Evolutionary conservation across 345 rosid genomes (phyloP).

Genomic region (Rhizophora mangle): DNA sequence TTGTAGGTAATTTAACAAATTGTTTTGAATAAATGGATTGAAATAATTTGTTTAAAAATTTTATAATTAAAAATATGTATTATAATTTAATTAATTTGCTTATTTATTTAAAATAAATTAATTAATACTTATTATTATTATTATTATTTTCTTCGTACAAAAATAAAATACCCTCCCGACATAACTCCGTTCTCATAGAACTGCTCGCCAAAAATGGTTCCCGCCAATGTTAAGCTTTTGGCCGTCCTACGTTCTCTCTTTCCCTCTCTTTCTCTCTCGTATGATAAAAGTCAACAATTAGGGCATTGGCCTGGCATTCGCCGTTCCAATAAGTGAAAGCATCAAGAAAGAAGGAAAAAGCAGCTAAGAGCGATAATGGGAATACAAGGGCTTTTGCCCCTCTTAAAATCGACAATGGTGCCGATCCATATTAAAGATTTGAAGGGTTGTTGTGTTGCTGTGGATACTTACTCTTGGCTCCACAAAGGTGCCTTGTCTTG

Average conservation of each 20-base stretch:
- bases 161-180: too few species aligned
- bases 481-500: slow-evolving; percentile 76
- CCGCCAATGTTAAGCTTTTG: neutral
- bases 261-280: neutral
- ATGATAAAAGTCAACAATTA: neutral
- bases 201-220: neutral
- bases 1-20: too few species aligned
- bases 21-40: too few species aligned
- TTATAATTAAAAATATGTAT: too few species aligned
- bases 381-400: slow-evolving; percentile 83
- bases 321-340: neutral
- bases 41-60: too few species aligned
- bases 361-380: slow-evolving; percentile 41
- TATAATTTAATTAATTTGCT: too few species aligned
- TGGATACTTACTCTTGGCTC: slow-evolving; percentile 96
- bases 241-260: neutral
- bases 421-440: slow-evolving; percentile 72
- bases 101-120: too few species aligned
- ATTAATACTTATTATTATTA: too few species aligned
- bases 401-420: slow-evolving; percentile 75
- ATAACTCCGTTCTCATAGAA: too few species aligned
- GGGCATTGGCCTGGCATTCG: neutral
- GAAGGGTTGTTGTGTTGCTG: slow-evolving; percentile 72
- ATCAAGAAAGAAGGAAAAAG: neutral
- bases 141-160: too few species aligned